Evolutionary conservation across 768 basidiomycete genomes (phyloP).

Genomic region (Mycena rosella): DNA sequence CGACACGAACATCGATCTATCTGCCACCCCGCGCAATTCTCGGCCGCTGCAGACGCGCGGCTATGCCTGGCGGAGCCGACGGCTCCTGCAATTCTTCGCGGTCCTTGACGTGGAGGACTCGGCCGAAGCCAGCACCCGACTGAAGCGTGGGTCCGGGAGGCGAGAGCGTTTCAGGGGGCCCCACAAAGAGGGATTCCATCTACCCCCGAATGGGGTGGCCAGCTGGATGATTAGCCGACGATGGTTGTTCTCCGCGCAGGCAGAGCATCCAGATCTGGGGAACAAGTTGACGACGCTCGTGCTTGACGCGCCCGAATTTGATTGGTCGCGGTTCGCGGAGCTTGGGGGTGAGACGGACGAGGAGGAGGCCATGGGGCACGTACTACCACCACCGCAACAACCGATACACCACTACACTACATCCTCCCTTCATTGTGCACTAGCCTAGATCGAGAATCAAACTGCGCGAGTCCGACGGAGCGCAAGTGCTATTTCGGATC

Average conservation of each 20-base stretch:
- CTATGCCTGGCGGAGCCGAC: conserved; percentile 75
- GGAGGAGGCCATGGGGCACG: conserved; percentile 35
- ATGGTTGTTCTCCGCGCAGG: conserved; percentile 64
- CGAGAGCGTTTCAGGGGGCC: conserved; percentile 67
- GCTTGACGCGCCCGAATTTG: conserved; percentile 60
- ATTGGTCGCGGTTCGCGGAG: conserved; percentile 61
- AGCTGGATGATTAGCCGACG: conserved; percentile 83
- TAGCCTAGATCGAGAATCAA: conserved; percentile 45
- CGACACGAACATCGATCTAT: conserved; percentile 51
- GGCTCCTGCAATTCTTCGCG: conserved; percentile 71
- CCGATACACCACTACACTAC: conserved; percentile 39
- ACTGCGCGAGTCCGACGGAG: no score
- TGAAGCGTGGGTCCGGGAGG: conserved; percentile 70
- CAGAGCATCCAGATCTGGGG: conserved; percentile 61
- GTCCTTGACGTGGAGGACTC: conserved; percentile 71
- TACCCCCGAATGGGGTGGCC: conserved; percentile 75
- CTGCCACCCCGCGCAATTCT: conserved; percentile 41
- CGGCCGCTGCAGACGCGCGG: conserved; percentile 68
- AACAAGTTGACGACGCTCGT: conserved; percentile 58
- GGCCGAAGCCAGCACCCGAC: conserved; percentile 57
- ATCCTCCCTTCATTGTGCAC: conserved; percentile 53
- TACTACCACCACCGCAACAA: conserved; percentile 33
- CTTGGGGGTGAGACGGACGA: conserved; percentile 67
- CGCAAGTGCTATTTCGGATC: no score
- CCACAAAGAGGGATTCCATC: conserved; percentile 65